Base-by-base conservation (phyloP, 495 filamentous ascomycete species). In the Clavariopsis aquatica region DNA sequence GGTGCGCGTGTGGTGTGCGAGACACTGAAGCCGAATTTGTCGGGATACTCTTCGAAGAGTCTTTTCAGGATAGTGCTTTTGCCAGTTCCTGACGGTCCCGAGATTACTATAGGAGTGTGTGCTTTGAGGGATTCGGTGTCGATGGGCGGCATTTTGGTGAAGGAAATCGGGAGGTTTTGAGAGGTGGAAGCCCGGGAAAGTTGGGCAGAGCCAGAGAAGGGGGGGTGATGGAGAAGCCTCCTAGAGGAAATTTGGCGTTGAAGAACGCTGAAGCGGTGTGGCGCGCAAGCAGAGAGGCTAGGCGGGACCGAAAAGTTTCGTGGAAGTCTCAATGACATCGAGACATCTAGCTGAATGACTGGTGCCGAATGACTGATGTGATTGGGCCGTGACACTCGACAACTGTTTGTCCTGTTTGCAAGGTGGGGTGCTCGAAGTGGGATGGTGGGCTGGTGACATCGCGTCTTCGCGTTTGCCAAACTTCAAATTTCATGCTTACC, bases 11-110 rank as follows among this genome's bases (percentile, higher is more conserved):
- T 96, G 1, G 93, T 96, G 78, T 96, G 65, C 38, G 58, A 68
- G 27, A 96, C 82, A 43, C 87, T 90, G 69, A 96, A 90, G 15
- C 85, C 85, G 74, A 96, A 96, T 38, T 81, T 86, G 65, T 87
- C 80, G 13, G 91, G 90, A 73, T 87, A 85, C 22, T 83, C 79
- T 26, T 76, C 77, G 70, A 87, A 85, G 13, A 98, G 86, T 19
- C 84, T 79, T 66, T 87, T 86, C 66, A 94, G 85, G 23, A 98
- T 83, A 24, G 93, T 96, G 49, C 86, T 88, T 83, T 98, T 96
- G 47, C 93, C 93, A 12, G 89, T 84, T 71, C 93, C 93, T 8
- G 84, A 88, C 19, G 93, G 92, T 28, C 91, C 93, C 20, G 88
- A 94, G 70, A 96, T 86, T 36, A 96, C 89, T 66, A 98, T 83